Evolutionary conservation across 2,329 filamentous ascomycete genomes (phyloP), one percentile per base, ranked within the genome.

Genomic region (Coniochaeta sp.): DNA sequence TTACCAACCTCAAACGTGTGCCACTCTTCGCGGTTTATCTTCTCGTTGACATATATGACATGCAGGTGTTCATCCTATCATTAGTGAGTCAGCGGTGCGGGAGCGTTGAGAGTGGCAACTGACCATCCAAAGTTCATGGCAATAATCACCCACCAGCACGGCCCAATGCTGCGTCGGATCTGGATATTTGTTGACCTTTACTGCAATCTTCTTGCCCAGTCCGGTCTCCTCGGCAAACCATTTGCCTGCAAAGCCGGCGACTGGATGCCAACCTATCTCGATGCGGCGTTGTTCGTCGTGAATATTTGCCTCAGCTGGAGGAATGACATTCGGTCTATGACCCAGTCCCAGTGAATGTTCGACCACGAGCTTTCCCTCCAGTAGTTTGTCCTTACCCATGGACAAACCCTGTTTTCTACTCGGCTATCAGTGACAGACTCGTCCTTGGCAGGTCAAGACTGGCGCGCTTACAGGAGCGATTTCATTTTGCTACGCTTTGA

Each of bases 141-240:
- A 77, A 65, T 74, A 85, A 14, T 79, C 80, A 1, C 81, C 82
- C 0, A 85, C 80, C 0, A 85, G 72, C 1, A 85, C 79, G 2
- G 81, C 81, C 82, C 82, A 85, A 65, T 85, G 82, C 70, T 85
- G 82, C 4, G 81, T 84, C 3, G 82, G 82, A 66, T 85, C 82
- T 0, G 82, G 82, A 62, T 81, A 84, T 60, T 73, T 75, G 64
- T 81, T 77, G 59, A 82, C 78, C 63, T 77, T 79, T 54, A 82
- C 78, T 0, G 80, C 83, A 61, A 85, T 84, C 73, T 81, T 72
- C 69, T 79, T 80, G 2, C 82, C 82, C 24, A 85, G 67, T 0
- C 79, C 78, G 0, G 81, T 83, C 66, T 80, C 73, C 59, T 85
- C 81, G 16, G 81, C 81, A 58, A 85, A 81, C 81, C 82, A 85